Evolutionary conservation across 1,284 basidiomycete species (phyloP), one percentile per base, ranked within the genome.

Genomic region (Boletellus sp.): DNA sequence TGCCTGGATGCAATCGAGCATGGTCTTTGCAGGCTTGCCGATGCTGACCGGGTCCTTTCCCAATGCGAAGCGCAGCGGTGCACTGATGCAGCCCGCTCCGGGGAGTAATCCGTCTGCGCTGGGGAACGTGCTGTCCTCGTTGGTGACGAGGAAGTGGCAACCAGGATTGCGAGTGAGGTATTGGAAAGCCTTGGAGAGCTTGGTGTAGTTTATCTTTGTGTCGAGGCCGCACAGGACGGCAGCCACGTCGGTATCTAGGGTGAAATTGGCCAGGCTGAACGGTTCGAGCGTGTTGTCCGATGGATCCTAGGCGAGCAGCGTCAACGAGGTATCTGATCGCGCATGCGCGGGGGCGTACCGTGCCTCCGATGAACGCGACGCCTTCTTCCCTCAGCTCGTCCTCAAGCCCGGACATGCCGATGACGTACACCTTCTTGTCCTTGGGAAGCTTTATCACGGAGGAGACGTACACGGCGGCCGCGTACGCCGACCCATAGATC

Each of bases 1-100:
- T n/a, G 92, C 89, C 55, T 87, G 84, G 66, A 99, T 94, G 63
- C 91, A 93, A 64, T 98, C 94, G 54, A 99, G 73, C 90, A 99
- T 95, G 23, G 86, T 87, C 60, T 78, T 80, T 54, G 91, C 80
- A 11, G 95, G 96, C 69, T 99, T 99, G 16, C 95, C 95, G 38
- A 94, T 89, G 45, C 84, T 79, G 1, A 88, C 71, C 0, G 94
- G 92, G 48, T 82, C 78, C 47, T 72, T 74, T 27, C 84, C 82
- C 20, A 90, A 70, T 1, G 91, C 83, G 56, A 76, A 90, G 20
- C 84, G 76, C 42, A 99, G 73, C 2, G 93, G 89, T 0, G 91
- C 84, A 39, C 86, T 90, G 54, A 97, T 75, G 3, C 89, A 72
- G 2, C 96, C 95, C 10, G 91, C 80, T 50, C 91, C 93, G 21